Conservation (phyloP, 1,139 yeast species). For the Oligophagozyma castellii region DNA sequence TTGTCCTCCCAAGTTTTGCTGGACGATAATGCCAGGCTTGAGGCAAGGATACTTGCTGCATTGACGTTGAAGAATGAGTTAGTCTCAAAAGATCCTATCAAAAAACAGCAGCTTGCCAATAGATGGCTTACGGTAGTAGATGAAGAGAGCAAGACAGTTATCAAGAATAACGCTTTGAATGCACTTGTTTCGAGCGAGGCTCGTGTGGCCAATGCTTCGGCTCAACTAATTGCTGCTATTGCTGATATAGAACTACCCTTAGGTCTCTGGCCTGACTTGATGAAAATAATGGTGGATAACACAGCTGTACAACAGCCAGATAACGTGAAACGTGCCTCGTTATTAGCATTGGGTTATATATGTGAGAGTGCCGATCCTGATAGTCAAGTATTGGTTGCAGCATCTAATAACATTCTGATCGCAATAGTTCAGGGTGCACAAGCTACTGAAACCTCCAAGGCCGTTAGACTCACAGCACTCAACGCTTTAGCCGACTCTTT, state of each 20-base stretch:
- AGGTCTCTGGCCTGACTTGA: constrained; percentile 77
- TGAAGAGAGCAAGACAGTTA: constrained; percentile 39
- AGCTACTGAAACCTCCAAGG: constrained; percentile 54
- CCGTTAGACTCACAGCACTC: constrained; percentile 79
- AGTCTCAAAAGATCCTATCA: constrained; percentile 54
- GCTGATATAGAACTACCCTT: constrained; percentile 90
- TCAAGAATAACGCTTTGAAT: constrained; percentile 53
- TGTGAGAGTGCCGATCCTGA: constrained; percentile 89
- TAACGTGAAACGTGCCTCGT: constrained; percentile 71
- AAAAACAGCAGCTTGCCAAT: constrained; percentile 38
- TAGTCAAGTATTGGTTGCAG: constrained; percentile 65
- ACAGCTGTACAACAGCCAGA: constrained; percentile 69
- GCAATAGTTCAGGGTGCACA: constrained; percentile 97
- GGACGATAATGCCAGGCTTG: constrained; percentile 51
- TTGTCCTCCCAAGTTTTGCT: constrained; percentile 62
- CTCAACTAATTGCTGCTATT: constrained; percentile 91
- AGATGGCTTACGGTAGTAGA: constrained; percentile 34
- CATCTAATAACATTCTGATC: constrained; percentile 83
- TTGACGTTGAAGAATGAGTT: constrained; percentile 77
- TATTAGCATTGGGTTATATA: constrained; percentile 84
- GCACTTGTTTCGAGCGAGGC: constrained; percentile 56
- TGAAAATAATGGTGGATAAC: constrained; percentile 70
- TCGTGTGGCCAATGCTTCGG: constrained; percentile 77
- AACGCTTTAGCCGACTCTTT: constrained; percentile 85
- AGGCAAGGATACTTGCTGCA: constrained; percentile 88